These are phyloP conservation scores for Globisporangium radiosum DNA, from an alignment of 352 stramenopile species.

Conservation along the genomic window DNA sequence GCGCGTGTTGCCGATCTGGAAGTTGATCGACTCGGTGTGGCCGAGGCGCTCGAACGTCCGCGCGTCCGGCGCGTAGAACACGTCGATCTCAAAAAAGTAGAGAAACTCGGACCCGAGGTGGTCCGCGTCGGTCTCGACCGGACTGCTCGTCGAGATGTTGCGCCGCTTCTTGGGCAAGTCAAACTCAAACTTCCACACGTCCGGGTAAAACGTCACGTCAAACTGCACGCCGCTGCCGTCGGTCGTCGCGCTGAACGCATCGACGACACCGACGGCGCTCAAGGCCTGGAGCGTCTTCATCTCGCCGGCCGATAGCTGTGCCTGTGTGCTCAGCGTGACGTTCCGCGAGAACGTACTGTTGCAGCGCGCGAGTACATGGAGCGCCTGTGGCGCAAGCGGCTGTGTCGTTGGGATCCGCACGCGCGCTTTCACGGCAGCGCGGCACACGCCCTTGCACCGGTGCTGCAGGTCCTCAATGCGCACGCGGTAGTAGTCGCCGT, in stretches of 20 bases:
- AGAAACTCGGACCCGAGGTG: slow-evolving; percentile 52
- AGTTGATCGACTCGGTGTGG: slow-evolving; percentile 69
- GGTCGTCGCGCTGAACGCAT: slow-evolving; percentile 37
- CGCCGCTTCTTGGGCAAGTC: slow-evolving; percentile 84
- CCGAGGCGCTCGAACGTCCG: slow-evolving; percentile 52
- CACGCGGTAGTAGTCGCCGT: slow-evolving; percentile 87
- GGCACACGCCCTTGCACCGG: slow-evolving; percentile 78
- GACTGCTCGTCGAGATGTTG: slow-evolving; percentile 31
- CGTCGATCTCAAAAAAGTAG: slow-evolving; percentile 85
- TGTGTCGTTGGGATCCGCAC: slow-evolving; percentile 50
- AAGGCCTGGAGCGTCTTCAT: slow-evolving; percentile 68
- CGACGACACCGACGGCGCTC: slow-evolving; percentile 59
- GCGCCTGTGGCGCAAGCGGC: slow-evolving; percentile 21
- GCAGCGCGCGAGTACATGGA: slow-evolving; percentile 70
- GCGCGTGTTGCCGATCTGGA: slow-evolving; percentile 83
- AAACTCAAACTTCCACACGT: slow-evolving; percentile 89
- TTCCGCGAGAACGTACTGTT: slow-evolving; percentile 82
- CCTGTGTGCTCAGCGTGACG: slow-evolving; percentile 38
- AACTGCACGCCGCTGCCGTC: slow-evolving; percentile 48
- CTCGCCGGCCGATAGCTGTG: slow-evolving; percentile 39
- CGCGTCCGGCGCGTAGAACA: slow-evolving; percentile 68
- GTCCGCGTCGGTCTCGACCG: slow-evolving; percentile 22
- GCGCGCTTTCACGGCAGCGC: slow-evolving; percentile 66
- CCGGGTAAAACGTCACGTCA: slow-evolving; percentile 79
- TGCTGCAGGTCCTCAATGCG: slow-evolving; percentile 83